Evolutionary conservation across 352 stramenopile genomes (phyloP).

Genomic region (Phytophthora hibernalis): DNA sequence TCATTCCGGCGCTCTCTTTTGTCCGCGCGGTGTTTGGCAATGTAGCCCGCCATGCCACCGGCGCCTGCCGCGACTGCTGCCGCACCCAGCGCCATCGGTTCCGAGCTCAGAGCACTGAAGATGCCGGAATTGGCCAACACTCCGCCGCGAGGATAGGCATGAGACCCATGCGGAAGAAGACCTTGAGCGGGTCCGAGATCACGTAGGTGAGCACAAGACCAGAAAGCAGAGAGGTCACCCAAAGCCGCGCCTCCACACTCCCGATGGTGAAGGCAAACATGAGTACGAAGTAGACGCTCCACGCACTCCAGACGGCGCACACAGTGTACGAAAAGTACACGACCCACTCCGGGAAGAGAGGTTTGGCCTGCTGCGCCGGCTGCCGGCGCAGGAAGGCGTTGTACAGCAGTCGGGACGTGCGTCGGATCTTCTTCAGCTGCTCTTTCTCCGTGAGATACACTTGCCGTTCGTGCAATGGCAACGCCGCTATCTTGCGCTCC

Average conservation of each 20-base stretch:
- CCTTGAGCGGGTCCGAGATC: conserved; percentile 70
- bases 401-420: conserved; percentile 75
- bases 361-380: conserved; percentile 53
- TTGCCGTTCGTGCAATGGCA: conserved; percentile 70
- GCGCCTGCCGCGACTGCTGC: conserved; percentile 52
- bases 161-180: conserved; percentile 76
- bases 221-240: conserved; percentile 64
- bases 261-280: conserved; percentile 78
- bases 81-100: conserved; percentile 53
- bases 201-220: conserved; percentile 66
- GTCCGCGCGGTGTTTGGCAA: conserved; percentile 42
- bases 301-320: conserved; percentile 58
- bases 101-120: conserved; percentile 57
- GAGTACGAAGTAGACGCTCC: conserved; percentile 73
- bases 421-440: conserved; percentile 66
- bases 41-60: conserved; percentile 53
- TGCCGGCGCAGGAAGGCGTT: conserved; percentile 70
- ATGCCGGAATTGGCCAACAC: conserved; percentile 62
- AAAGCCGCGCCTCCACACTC: conserved; percentile 63
- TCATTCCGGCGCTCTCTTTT: conserved; percentile 17
- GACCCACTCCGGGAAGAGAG: conserved; percentile 78
- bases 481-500: conserved; percentile 38
- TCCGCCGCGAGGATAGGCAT: conserved; percentile 67
- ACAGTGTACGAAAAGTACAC: conserved; percentile 76
- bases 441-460: conserved; percentile 66